Percentiles rank a stretch among this genome's conserved stretches.
phyloP scores from a whole-genome alignment of 495 filamentous ascomycete genomes.

The Annulohypoxylon bovei region DNA sequence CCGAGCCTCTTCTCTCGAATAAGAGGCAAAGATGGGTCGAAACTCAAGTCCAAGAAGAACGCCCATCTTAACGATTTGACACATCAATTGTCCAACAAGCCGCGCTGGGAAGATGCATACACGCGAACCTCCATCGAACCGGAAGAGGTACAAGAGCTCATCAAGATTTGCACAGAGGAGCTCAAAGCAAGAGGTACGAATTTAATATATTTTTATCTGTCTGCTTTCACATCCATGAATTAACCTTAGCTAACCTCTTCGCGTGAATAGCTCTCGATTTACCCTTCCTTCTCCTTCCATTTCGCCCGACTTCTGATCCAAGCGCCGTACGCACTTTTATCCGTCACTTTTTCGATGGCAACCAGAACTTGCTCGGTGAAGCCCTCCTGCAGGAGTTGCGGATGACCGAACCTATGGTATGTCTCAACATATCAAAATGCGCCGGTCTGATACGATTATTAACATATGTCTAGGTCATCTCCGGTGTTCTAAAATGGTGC shows the following conservation, averaged over 20 bases:
- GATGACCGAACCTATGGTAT: constrained; percentile 92
- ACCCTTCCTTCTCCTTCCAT: constrained; percentile 95
- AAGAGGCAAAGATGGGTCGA: constrained; percentile 72
- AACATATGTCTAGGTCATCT: constrained; percentile 73
- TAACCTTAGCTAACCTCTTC: constrained; percentile 9
- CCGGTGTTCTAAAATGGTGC: constrained; percentile 97
- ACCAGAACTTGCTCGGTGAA: constrained; percentile 68
- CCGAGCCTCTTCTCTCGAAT: constrained; percentile 78
- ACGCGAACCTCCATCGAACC: constrained; percentile 84
- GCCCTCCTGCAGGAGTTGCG: constrained; percentile 85
- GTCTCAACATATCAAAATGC: constrained; percentile 30
- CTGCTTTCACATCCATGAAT: not conserved
- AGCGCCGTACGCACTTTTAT: constrained; percentile 91
- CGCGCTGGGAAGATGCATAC: constrained; percentile 91
- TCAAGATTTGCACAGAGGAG: constrained; percentile 86
- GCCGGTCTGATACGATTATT: constrained; percentile 7
- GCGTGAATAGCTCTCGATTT: constrained; percentile 77
- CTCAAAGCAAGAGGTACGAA: constrained; percentile 91
- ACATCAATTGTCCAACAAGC: constrained; percentile 69
- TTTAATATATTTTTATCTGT: constrained; percentile 35
- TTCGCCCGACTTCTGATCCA: constrained; percentile 90
- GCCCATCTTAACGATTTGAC: constrained; percentile 50
- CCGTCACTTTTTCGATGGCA: constrained; percentile 85
- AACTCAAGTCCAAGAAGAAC: constrained; percentile 69
- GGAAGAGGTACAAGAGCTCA: constrained; percentile 88